Conservation (phyloP, 1,284 basidiomycete genomes). For the Ganoderma lucidum region DNA sequence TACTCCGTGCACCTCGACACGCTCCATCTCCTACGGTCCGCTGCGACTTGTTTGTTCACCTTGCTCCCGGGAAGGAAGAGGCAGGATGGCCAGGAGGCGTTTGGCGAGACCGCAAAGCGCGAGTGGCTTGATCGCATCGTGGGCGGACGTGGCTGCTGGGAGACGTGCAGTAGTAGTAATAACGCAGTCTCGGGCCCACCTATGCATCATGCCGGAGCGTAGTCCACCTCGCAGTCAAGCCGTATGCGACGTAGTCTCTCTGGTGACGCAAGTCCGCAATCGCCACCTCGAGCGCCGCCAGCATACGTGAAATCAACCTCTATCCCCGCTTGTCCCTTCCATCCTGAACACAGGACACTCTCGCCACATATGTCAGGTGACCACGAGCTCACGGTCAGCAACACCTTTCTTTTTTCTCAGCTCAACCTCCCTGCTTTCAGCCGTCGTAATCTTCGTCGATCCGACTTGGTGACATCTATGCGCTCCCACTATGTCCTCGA, state of each 20-base stretch:
- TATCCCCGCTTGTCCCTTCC: too few relatives aligned
- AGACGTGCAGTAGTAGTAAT: neutral
- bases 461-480: too few relatives aligned
- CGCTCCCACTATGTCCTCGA: too few relatives aligned
- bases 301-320: too few relatives aligned
- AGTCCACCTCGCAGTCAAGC: neutral
- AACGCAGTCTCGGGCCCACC: neutral
- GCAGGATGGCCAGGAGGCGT: neutral
- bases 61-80: neutral
- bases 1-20: neutral
- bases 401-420: too few relatives aligned
- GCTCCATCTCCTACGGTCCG: neutral
- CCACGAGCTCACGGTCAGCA: too few relatives aligned
- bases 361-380: too few relatives aligned
- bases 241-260: neutral
- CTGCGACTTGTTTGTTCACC: neutral
- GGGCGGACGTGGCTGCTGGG: slow-evolving; percentile 3
- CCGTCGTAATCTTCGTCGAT: too few relatives aligned
- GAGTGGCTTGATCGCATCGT: slow-evolving; percentile 5
- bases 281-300: too few relatives aligned
- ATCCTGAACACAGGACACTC: too few relatives aligned
- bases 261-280: neutral
- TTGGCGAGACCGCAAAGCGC: neutral
- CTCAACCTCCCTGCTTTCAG: too few relatives aligned
- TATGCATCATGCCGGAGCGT: neutral